Percentiles rank a stretch among this genome's conserved stretches.
These are phyloP conservation scores for Neurospora sp. DNA, from an alignment of 495 filamentous ascomycete species.

Conservation along the genomic window DNA sequence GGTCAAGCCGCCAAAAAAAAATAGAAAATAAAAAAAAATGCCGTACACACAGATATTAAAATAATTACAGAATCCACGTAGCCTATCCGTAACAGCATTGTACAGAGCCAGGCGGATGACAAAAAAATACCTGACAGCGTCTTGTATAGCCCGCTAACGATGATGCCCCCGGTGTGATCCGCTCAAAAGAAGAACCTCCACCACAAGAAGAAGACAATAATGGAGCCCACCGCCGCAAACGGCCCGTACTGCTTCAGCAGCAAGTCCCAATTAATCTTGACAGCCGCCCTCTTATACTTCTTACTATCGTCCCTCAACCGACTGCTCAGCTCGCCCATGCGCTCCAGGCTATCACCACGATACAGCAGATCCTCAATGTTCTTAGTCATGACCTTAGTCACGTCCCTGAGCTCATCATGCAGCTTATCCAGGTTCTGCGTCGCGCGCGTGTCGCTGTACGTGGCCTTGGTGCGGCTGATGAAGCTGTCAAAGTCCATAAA, in stretches of 20 bases:
- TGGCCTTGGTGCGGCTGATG: slow-evolving; percentile 83
- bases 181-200: slow-evolving; percentile 87
- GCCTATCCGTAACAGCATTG: not conserved
- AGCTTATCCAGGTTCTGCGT: slow-evolving; percentile 78
- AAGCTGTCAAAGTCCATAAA: slow-evolving; percentile 98
- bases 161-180: not conserved
- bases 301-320: slow-evolving; percentile 81
- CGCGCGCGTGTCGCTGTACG: slow-evolving; percentile 88
- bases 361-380: slow-evolving; percentile 99
- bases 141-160: not conserved
- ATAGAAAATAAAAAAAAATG: not conserved
- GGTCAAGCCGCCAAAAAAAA: slow-evolving; percentile 1
- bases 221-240: slow-evolving; percentile 63
- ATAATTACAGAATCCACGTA: not conserved
- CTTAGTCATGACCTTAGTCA: slow-evolving; percentile 99
- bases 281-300: slow-evolving; percentile 87
- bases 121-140: not conserved
- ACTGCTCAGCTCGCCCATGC: slow-evolving; percentile 91
- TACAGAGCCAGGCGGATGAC: not conserved
- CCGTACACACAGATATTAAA: not conserved
- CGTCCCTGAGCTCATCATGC: slow-evolving; percentile 93
- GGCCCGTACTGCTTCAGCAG: slow-evolving; percentile 95
- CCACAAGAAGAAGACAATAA: slow-evolving; percentile 80
- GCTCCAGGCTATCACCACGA: slow-evolving; percentile 84
- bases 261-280: slow-evolving; percentile 97